Evolutionary conservation across 345 rosid species (phyloP), one percentile per base, ranked within the genome.

Genomic region (Ceriops tagal): DNA sequence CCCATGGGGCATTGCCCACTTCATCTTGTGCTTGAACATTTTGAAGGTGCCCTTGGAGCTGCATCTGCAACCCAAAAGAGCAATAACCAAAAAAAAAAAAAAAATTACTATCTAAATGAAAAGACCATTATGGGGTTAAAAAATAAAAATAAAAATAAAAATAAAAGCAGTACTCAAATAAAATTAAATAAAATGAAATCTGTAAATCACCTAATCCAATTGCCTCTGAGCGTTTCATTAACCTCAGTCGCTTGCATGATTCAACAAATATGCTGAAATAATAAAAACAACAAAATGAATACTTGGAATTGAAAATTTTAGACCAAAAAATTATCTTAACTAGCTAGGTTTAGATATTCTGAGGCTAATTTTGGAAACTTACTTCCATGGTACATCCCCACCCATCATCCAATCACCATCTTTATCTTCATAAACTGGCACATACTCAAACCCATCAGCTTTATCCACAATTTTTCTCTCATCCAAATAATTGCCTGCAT

Each of bases 321-420:
- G 30, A 22, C 5, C 11, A 31, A 59, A 0, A 16, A 35, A 30
- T 9, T 10, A 5, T 27, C 37, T 19, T 26, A 18, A 9, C 46
- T 39, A 39, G 46, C 46, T 39, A 39, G 15, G 46, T 39, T 18
- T 6, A 2, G 15, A 22, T 9, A 27, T 1, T 52, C 1, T 11
- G 46, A 53, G 51, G 58, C 51, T 28, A 66, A 0, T 49, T 26
- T 66, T 43, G 67, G 21, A 64, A 68, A 80, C 93, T 82, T 73
- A 92, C 96, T 87, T 73, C 96, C 98, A 92, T 5, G 96, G 96
- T 15, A 89, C 92, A 82, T 92, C 98, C 16, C 95, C 96, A n/a
- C 84, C 80, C 39, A 89, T 55, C 98, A 92, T 89, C 97, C 89
- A 89, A 31, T 92, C 97, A 27, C 93, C 91, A 57, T 92, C 97